phyloP scores from a whole-genome alignment of 176 grass and related monocot species.

The Calamus simplicifolius region DNA sequence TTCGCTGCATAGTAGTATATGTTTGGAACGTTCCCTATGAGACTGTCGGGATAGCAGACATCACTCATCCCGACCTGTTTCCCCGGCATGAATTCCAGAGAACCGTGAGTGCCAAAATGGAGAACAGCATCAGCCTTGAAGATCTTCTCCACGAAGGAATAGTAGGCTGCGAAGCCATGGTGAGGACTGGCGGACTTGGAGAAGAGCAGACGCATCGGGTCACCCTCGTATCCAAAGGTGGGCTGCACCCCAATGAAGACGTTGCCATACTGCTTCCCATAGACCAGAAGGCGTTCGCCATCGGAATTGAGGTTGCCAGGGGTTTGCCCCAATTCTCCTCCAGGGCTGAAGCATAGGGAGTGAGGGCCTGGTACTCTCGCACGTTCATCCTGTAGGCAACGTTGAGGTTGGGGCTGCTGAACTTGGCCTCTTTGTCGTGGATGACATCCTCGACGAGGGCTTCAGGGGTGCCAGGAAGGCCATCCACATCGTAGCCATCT shows the following conservation, averaged over 20 bases:
- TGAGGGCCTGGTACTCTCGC: slow-evolving; percentile 74
- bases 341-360: slow-evolving; percentile 63
- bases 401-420: slow-evolving; percentile 96
- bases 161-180: slow-evolving; percentile 95
- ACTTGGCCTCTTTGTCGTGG: slow-evolving; percentile 98
- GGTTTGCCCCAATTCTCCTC: slow-evolving; percentile 99
- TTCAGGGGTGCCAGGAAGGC: slow-evolving; percentile 68
- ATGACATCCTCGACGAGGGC: slow-evolving; percentile 89
- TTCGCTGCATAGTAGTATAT: slow-evolving; percentile 99
- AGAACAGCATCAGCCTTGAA: slow-evolving; percentile 93
- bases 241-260: slow-evolving; percentile 96
- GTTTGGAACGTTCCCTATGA: slow-evolving; percentile 97
- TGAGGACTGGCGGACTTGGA: slow-evolving; percentile 94
- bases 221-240: slow-evolving; percentile 93
- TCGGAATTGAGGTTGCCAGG: slow-evolving; percentile 96
- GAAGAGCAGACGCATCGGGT: slow-evolving; percentile 96
- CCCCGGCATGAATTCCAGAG: slow-evolving; percentile 96
- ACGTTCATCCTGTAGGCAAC: slow-evolving; percentile 85
- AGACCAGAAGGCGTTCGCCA: slow-evolving; percentile 83
- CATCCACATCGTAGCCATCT: slow-evolving; percentile 78
- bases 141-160: slow-evolving; percentile 96
- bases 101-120: slow-evolving; percentile 91
- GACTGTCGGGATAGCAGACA: slow-evolving; percentile 86
- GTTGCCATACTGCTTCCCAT: slow-evolving; percentile 95
- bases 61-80: slow-evolving; percentile 99